Evolutionary conservation across 306 rosid genomes (phyloP).

Genomic region (Inga laurina): DNA sequence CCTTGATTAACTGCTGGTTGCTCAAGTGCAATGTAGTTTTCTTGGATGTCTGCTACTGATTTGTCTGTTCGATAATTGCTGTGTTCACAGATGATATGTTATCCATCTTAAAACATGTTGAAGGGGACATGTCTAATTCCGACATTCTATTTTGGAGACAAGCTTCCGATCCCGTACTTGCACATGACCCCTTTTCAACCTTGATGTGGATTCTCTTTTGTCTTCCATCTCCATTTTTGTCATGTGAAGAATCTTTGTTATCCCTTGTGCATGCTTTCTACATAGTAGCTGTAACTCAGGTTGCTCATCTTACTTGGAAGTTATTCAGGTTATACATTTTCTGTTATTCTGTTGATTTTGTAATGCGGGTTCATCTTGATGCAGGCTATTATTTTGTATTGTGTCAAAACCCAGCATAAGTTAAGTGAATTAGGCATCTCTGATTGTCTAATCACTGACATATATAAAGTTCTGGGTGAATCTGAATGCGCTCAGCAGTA

Average conservation of each 20-base stretch:
- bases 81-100: conserved; percentile 59
- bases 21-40: background rate
- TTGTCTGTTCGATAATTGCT: conserved; percentile 25
- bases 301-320: conserved; percentile 37
- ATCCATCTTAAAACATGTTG: conserved; percentile 55
- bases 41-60: conserved; percentile 16
- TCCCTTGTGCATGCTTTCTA: conserved; percentile 86
- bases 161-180: conserved; percentile 87
- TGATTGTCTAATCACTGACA: conserved; percentile 72
- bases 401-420: conserved; percentile 49
- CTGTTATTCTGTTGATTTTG: conserved; percentile 23
- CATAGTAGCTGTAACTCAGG: conserved; percentile 85
- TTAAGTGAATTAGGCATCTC: conserved; percentile 45
- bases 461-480: conserved; percentile 57
- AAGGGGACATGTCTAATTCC: conserved; percentile 43
- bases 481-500: conserved; percentile 49
- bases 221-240: conserved; percentile 79
- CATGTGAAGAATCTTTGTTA: conserved; percentile 79
- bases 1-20: background rate
- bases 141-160: conserved; percentile 74
- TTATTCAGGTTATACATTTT: conserved; percentile 14
- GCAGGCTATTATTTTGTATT: conserved; percentile 72
- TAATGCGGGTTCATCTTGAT: conserved; percentile 35
- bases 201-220: conserved; percentile 97
- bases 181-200: conserved; percentile 83